Evolutionary conservation across 2,329 filamentous ascomycete genomes (phyloP).

Genomic region (Bipolaris bicolor): DNA sequence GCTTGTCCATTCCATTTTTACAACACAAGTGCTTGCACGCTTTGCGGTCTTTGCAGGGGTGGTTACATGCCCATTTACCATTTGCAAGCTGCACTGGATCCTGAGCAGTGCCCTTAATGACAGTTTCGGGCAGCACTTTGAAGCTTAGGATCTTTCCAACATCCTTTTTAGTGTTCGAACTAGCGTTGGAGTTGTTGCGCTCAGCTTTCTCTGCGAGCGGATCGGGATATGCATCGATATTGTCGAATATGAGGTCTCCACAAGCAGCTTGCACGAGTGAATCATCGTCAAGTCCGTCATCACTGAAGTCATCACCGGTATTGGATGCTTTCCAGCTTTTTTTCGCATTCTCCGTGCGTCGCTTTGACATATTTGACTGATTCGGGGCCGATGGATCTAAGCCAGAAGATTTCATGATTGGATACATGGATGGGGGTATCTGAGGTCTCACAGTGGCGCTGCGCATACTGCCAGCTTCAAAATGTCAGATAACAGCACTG

Average conservation of each 20-base stretch:
- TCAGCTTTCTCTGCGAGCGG: constrained; percentile 23
- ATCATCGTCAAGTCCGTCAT: constrained; percentile 59
- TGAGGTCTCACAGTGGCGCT: constrained; percentile 60
- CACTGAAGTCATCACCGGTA: constrained; percentile 58
- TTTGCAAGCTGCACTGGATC: constrained; percentile 65
- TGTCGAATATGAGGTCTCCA: constrained; percentile 52
- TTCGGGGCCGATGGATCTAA: constrained; percentile 22
- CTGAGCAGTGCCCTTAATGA: constrained; percentile 16
- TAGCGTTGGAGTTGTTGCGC: constrained; percentile 30
- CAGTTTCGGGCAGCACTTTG: neutral
- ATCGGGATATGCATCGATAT: constrained; percentile 60
- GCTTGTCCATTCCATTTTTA: constrained; percentile 71
- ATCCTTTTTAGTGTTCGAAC: constrained; percentile 13
- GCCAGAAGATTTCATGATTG: constrained; percentile 26
- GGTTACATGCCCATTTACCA: constrained; percentile 77
- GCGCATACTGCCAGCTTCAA: constrained; percentile 62
- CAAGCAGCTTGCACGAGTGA: constrained; percentile 57
- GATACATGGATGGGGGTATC: constrained; percentile 56
- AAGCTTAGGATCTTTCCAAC: neutral
- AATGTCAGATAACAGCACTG: constrained; percentile 10
- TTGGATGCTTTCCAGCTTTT: constrained; percentile 15
- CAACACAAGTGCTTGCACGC: constrained; percentile 76
- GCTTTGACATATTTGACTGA: constrained; percentile 40
- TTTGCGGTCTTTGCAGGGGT: constrained; percentile 68
- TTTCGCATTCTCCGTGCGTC: constrained; percentile 28